These are phyloP conservation scores for Plasmodiophora brassicae DNA, from an alignment of 208 protist species.

Conservation along the genomic window DNA sequence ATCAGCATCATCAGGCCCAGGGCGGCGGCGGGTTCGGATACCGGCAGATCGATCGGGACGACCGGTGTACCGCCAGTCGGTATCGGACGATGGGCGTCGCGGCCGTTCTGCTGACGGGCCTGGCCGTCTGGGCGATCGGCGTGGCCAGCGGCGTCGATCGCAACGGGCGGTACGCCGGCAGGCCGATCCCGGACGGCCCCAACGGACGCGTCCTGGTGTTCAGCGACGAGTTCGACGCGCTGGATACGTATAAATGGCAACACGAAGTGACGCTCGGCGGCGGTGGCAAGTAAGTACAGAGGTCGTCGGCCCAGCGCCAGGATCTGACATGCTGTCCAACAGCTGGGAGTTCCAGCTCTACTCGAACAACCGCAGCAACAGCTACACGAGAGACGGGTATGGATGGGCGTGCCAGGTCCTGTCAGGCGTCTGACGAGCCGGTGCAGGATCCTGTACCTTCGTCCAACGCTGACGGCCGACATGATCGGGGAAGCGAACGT, in stretches of 20 bases:
- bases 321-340: not conserved
- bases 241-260: not conserved
- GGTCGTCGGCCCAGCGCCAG: not conserved
- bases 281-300: not conserved
- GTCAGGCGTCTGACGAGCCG: not conserved
- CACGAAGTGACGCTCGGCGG: not conserved
- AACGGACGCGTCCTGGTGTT: too few species aligned
- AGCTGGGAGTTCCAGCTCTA: conserved; percentile 20
- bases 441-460: not conserved
- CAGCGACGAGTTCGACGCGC: not conserved
- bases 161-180: too few species aligned
- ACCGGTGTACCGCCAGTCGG: too few species aligned
- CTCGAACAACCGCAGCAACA: not conserved
- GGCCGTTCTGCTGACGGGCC: too few species aligned
- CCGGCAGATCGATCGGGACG: too few species aligned
- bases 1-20: too few species aligned
- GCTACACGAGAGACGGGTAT: not conserved
- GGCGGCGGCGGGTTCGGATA: too few species aligned
- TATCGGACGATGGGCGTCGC: too few species aligned
- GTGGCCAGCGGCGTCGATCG: too few species aligned
- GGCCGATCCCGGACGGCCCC: too few species aligned
- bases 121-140: too few species aligned
- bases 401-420: not conserved
- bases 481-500: not conserved
- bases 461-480: not conserved